Evolutionary conservation across 108 stramenopile species (phyloP).

Genomic region (Conticribra guillardii): DNA sequence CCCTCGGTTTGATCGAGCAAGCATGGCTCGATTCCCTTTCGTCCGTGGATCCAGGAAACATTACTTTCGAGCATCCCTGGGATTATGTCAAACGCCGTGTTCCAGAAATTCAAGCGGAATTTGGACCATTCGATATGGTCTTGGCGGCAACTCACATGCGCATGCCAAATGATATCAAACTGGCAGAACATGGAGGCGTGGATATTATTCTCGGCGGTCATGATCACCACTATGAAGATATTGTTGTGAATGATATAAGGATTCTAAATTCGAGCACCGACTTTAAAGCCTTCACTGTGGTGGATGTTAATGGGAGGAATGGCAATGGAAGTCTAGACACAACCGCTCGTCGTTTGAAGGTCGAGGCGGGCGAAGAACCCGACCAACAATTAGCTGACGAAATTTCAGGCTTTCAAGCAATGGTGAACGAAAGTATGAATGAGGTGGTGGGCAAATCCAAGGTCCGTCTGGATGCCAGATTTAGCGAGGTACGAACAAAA

Average conservation of each 20-base stretch:
- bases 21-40: conserved; percentile 50
- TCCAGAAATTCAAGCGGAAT: conserved; percentile 21
- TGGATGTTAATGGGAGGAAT: conserved; percentile 21
- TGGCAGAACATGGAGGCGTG: conserved; percentile 46
- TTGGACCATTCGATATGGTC: conserved; percentile 34
- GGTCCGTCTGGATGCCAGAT: conserved; percentile 52
- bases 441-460: conserved; percentile 39
- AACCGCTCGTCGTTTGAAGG: conserved; percentile 10
- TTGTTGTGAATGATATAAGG: conserved; percentile 23
- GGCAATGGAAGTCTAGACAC: conserved; percentile 3
- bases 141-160: conserved; percentile 61
- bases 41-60: conserved; percentile 33
- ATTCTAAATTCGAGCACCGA: conserved; percentile 63
- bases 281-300: conserved; percentile 46
- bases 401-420: conserved; percentile 20
- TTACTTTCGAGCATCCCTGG: conserved; percentile 43
- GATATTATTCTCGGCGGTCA: conserved; percentile 64
- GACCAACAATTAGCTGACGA: conserved; percentile 27
- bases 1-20: conserved; percentile 46
- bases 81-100: conserved; percentile 38
- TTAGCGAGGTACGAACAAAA: conserved; percentile 41
- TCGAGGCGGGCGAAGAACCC: background rate
- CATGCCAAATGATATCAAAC: conserved; percentile 52
- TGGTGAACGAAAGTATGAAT: conserved; percentile 43
- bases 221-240: conserved; percentile 61